A percentile compares a stretch with the other conserved stretches of the same genome.
Conservation (phyloP, 1,139 yeast genomes). For the Candida sanyaensis region DNA sequence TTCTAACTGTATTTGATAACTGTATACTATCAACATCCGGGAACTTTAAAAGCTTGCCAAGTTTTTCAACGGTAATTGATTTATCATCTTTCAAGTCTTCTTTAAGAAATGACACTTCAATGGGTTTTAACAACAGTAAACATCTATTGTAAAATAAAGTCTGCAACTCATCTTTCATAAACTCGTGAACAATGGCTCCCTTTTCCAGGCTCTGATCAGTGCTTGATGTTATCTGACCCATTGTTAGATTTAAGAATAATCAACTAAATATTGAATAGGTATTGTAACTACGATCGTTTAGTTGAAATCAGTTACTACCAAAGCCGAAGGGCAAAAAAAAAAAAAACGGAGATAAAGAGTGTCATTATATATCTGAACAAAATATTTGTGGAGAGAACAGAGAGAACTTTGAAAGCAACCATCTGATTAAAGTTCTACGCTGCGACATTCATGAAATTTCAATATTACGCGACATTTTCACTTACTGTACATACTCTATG, state of each 20-base stretch:
- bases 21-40: background rate
- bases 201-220: slow-evolving; percentile 5
- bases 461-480: too few species aligned
- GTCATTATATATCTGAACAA: too few species aligned
- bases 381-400: too few species aligned
- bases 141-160: slow-evolving; percentile 23
- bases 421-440: too few species aligned
- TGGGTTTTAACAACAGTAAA: slow-evolving; percentile 21
- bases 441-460: too few species aligned
- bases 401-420: too few species aligned
- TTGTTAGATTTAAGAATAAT: slow-evolving; percentile 2
- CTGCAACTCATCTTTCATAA: slow-evolving; percentile 21
- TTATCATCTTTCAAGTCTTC: background rate
- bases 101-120: slow-evolving; percentile 21
- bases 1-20: slow-evolving; percentile 11
- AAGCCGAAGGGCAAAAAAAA: background rate
- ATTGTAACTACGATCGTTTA: background rate
- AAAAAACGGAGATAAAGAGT: background rate
- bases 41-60: slow-evolving; percentile 8
- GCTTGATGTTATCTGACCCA: slow-evolving; percentile 25
- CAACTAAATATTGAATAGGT: background rate
- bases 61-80: slow-evolving; percentile 1
- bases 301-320: background rate
- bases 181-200: slow-evolving; percentile 14
- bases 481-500: too few species aligned